Percentiles rank a stretch among this genome's conserved stretches.
Conservation (phyloP, 306 rosid species). For the Rosa rugosa region DNA sequence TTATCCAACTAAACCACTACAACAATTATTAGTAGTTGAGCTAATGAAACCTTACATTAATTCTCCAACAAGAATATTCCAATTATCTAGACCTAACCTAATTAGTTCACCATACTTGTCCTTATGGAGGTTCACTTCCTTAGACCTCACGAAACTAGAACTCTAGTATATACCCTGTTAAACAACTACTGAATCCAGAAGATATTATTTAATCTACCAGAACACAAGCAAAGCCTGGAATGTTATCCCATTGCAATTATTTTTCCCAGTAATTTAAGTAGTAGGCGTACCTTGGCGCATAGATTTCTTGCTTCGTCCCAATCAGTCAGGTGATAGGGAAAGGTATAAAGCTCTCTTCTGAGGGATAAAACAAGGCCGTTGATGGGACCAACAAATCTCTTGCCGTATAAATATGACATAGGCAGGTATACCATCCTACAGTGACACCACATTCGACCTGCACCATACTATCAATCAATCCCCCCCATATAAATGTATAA, state of each 20-base stretch:
- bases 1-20: neutral
- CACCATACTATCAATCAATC: neutral
- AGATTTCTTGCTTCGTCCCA: conserved; percentile 51
- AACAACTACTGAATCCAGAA: too few species aligned
- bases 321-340: conserved; percentile 45
- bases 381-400: conserved; percentile 58
- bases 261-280: neutral
- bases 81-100: too few species aligned
- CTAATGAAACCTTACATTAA: too few species aligned
- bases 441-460: conserved; percentile 86
- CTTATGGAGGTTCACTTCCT: neutral
- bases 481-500: too few species aligned
- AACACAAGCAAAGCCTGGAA: neutral
- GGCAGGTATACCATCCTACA: conserved; percentile 61
- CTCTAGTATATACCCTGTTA: too few species aligned
- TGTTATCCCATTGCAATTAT: neutral
- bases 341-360: conserved; percentile 51
- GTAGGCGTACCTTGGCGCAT: conserved; percentile 52
- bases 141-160: neutral
- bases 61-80: too few species aligned
- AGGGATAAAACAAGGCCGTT: conserved; percentile 36
- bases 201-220: neutral
- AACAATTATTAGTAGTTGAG: too few species aligned
- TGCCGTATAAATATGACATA: conserved; percentile 67
- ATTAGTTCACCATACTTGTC: too few species aligned